phyloP scores from a whole-genome alignment of 1,139 yeast species.

The Suzukiozyma palmioleophila region DNA sequence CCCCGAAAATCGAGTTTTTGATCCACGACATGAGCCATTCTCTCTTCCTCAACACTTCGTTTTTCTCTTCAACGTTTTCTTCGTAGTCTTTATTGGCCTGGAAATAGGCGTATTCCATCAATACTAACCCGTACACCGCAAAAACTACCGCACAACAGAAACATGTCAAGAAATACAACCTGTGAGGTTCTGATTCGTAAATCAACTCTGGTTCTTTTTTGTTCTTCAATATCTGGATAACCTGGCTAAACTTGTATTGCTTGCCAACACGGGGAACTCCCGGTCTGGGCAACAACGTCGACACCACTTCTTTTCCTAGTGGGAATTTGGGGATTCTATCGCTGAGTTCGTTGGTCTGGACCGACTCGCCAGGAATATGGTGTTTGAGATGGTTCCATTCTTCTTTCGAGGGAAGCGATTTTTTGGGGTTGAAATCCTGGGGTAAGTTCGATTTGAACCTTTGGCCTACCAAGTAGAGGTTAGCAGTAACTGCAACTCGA shows the following conservation, averaged over 20 bases:
- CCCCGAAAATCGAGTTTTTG: constrained; percentile 32
- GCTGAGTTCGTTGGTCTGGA: constrained; percentile 41
- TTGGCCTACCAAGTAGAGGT: not conserved
- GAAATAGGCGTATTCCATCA: constrained; percentile 53
- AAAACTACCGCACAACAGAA: constrained; percentile 67
- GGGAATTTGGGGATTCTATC: constrained; percentile 64
- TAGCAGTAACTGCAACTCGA: not conserved
- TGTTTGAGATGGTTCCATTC: constrained; percentile 46
- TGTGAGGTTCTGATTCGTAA: constrained; percentile 81
- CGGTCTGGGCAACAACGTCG: constrained; percentile 68
- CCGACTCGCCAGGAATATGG: constrained; percentile 59
- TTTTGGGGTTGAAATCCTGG: constrained; percentile 20
- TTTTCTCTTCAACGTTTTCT: constrained; percentile 49
- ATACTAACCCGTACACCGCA: constrained; percentile 61
- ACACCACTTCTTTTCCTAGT: constrained; percentile 59
- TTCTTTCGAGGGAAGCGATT: constrained; percentile 29
- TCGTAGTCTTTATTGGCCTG: constrained; percentile 55
- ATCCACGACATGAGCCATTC: constrained; percentile 32
- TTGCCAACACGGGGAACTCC: constrained; percentile 70
- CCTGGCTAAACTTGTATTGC: constrained; percentile 54
- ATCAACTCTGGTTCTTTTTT: constrained; percentile 66
- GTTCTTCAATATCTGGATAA: constrained; percentile 54
- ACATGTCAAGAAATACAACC: constrained; percentile 66
- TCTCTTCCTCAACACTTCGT: constrained; percentile 30
- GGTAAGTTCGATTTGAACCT: constrained; percentile 28